Conservation (phyloP, 1,139 yeast species). For the Debaryomycetaceae sp. region DNA sequence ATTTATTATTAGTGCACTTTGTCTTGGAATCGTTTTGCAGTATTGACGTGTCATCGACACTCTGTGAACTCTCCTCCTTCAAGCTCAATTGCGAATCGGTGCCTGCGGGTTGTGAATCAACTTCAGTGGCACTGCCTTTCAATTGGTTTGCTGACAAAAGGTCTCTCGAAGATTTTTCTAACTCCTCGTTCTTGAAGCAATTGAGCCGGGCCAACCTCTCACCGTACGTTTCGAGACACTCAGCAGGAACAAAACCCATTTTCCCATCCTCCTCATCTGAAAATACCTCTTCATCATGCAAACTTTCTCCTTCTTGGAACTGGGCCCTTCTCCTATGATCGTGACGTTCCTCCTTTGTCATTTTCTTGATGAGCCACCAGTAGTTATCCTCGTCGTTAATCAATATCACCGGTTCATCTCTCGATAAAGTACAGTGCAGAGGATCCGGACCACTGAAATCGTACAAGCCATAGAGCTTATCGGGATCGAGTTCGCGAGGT, state of each 20-base stretch:
- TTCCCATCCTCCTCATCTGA: slow-evolving; percentile 53
- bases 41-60: neutral
- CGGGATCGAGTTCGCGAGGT: slow-evolving; percentile 80
- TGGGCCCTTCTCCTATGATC: slow-evolving; percentile 4
- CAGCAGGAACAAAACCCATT: slow-evolving; percentile 96
- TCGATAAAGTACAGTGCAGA: slow-evolving; percentile 76
- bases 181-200: slow-evolving; percentile 86
- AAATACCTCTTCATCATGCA: slow-evolving; percentile 14
- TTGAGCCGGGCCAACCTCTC: slow-evolving; percentile 90
- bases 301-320: slow-evolving; percentile 3
- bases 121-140: neutral
- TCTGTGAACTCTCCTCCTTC: neutral
- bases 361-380: slow-evolving; percentile 91
- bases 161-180: slow-evolving; percentile 38
- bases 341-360: slow-evolving; percentile 39
- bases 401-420: slow-evolving; percentile 80
- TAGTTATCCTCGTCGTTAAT: slow-evolving; percentile 88
- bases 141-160: neutral
- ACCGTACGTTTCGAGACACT: slow-evolving; percentile 84
- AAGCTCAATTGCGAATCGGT: neutral
- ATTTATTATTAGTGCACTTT: slow-evolving; percentile 14
- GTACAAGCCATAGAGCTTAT: slow-evolving; percentile 78
- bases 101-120: neutral
- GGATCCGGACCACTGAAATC: slow-evolving; percentile 93
- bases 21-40: slow-evolving; percentile 8